Evolutionary conservation across 192 early-diverging fungal species (phyloP).

Genomic region (Backusella morwellensis): DNA sequence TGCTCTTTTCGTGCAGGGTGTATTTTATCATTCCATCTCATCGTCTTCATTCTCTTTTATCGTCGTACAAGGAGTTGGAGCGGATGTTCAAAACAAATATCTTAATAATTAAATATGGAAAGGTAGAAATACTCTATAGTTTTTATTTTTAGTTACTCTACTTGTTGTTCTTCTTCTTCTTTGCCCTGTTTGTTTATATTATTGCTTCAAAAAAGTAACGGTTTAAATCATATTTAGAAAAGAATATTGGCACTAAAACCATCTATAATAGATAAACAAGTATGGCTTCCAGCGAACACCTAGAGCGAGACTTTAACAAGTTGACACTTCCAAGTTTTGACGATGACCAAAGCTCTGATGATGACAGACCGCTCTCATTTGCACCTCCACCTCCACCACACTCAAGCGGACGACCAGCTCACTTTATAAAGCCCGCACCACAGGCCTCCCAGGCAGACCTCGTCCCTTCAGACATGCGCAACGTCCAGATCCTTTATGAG

Average conservation of each 20-base stretch:
- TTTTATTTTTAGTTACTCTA: not conserved
- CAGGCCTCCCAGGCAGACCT: not conserved
- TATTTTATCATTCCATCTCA: not conserved
- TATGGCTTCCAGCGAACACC: not conserved
- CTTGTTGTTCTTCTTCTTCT: not conserved
- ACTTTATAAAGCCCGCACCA: conserved; percentile 35
- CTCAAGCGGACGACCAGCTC: conserved; percentile 9
- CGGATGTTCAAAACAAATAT: not conserved
- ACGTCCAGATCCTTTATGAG: conserved; percentile 59
- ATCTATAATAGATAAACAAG: not conserved
- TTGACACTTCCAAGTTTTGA: not conserved
- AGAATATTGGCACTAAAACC: not conserved
- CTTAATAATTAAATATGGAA: not conserved
- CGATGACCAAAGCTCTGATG: conserved; percentile 9
- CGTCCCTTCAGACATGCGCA: conserved; percentile 41
- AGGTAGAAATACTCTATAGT: not conserved
- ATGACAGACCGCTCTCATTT: conserved; percentile 12
- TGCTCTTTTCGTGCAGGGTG: no score
- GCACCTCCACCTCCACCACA: not conserved
- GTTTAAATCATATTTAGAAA: not conserved
- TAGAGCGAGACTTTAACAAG: not conserved
- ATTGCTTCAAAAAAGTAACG: not conserved
- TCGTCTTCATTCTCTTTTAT: not conserved
- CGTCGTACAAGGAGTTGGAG: not conserved
- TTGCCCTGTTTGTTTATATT: not conserved